Base-by-base conservation (phyloP, 148 eudicot genomes). In the Arbutus unedo region DNA sequence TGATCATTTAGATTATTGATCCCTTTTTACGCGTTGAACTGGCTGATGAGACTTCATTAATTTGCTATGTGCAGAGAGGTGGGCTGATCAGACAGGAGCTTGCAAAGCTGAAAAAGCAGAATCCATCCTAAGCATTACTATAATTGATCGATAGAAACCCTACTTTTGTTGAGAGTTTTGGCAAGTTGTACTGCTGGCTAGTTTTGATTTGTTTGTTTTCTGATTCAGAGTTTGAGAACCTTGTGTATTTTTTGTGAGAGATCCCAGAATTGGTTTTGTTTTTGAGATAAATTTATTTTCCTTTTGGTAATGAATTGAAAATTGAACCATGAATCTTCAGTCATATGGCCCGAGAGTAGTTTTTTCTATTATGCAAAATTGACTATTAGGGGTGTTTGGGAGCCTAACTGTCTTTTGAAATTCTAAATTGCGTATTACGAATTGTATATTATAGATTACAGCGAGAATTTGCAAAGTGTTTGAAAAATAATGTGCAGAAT, bases 81-180 rank as follows among this genome's bases (percentile, higher is more conserved):
- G 93, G 91, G 49, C 76, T 85, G 8, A 85, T 91, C 75, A 91
- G 88, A 87, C 90, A 86, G 59, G 93, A 91, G 83, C 93, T 89
- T 25, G 84, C 88, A 0, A 89, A 89, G 82, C 81, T 89, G 85
- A 89, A 89, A 81, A 86, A 83, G 83, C 81, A 87, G 84, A 83
- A 76, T 18, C 79, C 88, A 48, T 81, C 91, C 25, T 89, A 81
- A 82, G 74, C 56, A 11, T 51, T 14, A 5, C 3, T 38, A n/a
- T 19, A 4, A 31, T 77, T 18, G 8, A 56, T 78, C 15, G 4
- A 78, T 41, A 68, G 60, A 75, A 72, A 68, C 81, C 73, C 57
- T 50, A 50, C 48, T 81, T 82, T 89, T 83, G 84, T 83, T 84
- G 76, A 14, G 47, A 51, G 55, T 68, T 60, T 45, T 23, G 23